Evolutionary conservation across 106 monocot species (phyloP), one percentile per base, ranked within the genome.

Genomic region (Dioscorea dumetorum): DNA sequence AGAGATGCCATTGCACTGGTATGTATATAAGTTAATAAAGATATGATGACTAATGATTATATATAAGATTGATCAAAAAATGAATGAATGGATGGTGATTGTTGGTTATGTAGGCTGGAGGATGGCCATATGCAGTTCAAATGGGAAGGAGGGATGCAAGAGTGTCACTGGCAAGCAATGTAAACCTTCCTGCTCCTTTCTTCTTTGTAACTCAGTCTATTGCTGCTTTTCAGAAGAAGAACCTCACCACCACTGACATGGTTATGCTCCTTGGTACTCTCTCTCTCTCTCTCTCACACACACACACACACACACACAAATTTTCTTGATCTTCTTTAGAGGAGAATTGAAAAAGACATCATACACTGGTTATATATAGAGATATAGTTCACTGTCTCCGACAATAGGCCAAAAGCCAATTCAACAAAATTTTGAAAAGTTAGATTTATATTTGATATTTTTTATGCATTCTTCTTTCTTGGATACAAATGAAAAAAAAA

Each of bases 1-100:
- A 67, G 67, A 21, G 67, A 67, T 50, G 67, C 49, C 34, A 49
- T 67, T 20, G 67, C 23, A n/a, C 49, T 67, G 67, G 67, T 67
- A 49, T 33, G 18, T 57, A 68, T 15, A 17, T 23, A 51, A 19
- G n/a, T 14, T 19, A 60, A 14, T n/a, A n/a, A 16, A 60, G 22
- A 12, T 4, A 60, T 11, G 4, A 21, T 19, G 1, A 16, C 0
- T 11, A 16, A 60, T 60, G 10, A 28, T 64, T 41, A 18, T 16
- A n/a, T 0, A 41, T 41, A 10, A 41, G 41, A 41, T 41, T 41
- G 41, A 41, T 41, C 6, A 41, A 10, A 6, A 41, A 41, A 41
- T 41, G 10, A 8, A n/a, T 61, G 18, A 11, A 61, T 61, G 14
- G 28, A 22, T 61, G 24, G 32, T 10, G 4, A 6, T 1, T 16